phyloP scores from a whole-genome alignment of 805 yeast species.

The Metschnikowia kunwiensis region DNA sequence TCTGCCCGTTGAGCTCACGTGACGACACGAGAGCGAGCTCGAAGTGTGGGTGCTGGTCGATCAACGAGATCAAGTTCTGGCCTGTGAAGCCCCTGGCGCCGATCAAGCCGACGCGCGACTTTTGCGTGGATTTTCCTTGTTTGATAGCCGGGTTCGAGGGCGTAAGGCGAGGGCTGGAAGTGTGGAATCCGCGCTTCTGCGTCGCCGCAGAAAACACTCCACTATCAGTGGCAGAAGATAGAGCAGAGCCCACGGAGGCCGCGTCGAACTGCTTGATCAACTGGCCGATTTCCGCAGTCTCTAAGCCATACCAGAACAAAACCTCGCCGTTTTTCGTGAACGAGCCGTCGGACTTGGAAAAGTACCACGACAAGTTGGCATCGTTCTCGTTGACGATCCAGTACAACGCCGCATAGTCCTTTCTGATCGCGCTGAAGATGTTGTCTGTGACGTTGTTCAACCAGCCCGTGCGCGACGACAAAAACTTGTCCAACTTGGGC shows the following conservation, averaged over 20 bases:
- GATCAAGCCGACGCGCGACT: slow-evolving; percentile 81
- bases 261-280: slow-evolving; percentile 54
- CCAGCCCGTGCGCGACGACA: slow-evolving; percentile 92
- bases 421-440: slow-evolving; percentile 76
- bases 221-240: slow-evolving; percentile 39
- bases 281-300: slow-evolving; percentile 57
- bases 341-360: slow-evolving; percentile 91
- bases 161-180: slow-evolving; percentile 7
- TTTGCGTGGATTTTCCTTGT: slow-evolving; percentile 57
- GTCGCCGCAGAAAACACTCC: slow-evolving; percentile 47
- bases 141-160: slow-evolving; percentile 68
- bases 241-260: slow-evolving; percentile 32
- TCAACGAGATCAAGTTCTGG: slow-evolving; percentile 82
- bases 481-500: slow-evolving; percentile 78
- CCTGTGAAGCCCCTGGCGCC: slow-evolving; percentile 99
- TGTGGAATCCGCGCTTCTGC: slow-evolving; percentile 49
- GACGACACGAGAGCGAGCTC: slow-evolving; percentile 93
- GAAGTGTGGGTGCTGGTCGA: slow-evolving; percentile 81
- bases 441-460: slow-evolving; percentile 95
- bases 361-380: slow-evolving; percentile 87
- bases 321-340: slow-evolving; percentile 85
- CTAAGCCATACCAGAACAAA: slow-evolving; percentile 92
- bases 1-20: slow-evolving; percentile 87
- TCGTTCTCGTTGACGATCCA: slow-evolving; percentile 93
- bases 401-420: slow-evolving; percentile 69